phyloP scores from a whole-genome alignment of 345 rosid species.

The Dovyalis caffra region DNA sequence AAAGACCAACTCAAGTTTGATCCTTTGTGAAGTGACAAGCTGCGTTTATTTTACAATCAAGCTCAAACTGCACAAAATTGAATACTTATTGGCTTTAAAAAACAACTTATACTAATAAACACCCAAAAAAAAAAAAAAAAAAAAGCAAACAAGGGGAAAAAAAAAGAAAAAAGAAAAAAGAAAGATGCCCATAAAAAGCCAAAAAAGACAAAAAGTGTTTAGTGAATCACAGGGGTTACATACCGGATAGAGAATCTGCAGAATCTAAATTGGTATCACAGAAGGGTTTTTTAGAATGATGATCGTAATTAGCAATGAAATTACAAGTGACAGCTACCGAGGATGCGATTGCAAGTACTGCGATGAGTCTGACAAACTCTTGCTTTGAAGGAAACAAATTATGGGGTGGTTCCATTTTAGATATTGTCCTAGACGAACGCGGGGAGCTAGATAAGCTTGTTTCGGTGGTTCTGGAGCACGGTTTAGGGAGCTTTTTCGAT shows the following conservation, averaged over 20 bases:
- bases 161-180: too few species aligned
- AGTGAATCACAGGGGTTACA: slow-evolving; percentile 5
- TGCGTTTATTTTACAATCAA: too few species aligned
- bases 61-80: neutral
- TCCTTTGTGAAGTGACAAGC: neutral
- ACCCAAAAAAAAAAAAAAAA: neutral
- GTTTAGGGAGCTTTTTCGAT: slow-evolving; percentile 44
- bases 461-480: too few species aligned
- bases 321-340: slow-evolving; percentile 62
- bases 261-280: slow-evolving; percentile 49
- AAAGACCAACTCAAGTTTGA: neutral
- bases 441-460: slow-evolving; percentile 4
- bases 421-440: slow-evolving; percentile 22
- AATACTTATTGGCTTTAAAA: neutral
- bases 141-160: too few species aligned
- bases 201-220: too few species aligned
- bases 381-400: slow-evolving; percentile 64
- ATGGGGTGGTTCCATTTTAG: slow-evolving; percentile 61
- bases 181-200: too few species aligned
- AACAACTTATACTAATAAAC: neutral
- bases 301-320: slow-evolving; percentile 36
- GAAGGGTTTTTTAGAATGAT: slow-evolving; percentile 50
- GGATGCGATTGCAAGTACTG: slow-evolving; percentile 60
- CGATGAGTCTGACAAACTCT: slow-evolving; percentile 50
- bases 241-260: slow-evolving; percentile 48